Percentiles rank a stretch among this genome's conserved stretches.
These are phyloP conservation scores for Myxozyma neglecta DNA, from an alignment of 805 yeast species.

Conservation along the genomic window DNA sequence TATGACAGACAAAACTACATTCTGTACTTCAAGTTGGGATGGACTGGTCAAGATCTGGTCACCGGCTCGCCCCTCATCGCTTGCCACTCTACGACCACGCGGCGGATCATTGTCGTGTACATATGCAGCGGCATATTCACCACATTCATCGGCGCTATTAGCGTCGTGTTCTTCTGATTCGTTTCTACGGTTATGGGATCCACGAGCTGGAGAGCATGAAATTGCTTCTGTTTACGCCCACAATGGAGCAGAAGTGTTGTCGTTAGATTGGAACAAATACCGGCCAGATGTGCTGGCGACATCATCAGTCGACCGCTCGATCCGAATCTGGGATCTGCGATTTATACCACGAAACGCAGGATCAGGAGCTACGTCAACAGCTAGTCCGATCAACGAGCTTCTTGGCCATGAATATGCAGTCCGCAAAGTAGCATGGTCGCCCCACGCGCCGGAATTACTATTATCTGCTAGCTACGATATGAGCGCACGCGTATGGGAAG, in stretches of 20 bases:
- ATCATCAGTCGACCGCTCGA: constrained; percentile 86
- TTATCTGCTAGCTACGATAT: constrained; percentile 85
- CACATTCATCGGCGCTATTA: constrained; percentile 72
- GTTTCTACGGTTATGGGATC: constrained; percentile 77
- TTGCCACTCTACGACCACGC: constrained; percentile 51
- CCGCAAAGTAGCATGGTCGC: constrained; percentile 81
- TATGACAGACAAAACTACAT: constrained; percentile 61
- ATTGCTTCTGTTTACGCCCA: constrained; percentile 65
- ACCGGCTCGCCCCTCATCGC: constrained; percentile 58
- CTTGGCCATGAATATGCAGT: constrained; percentile 90
- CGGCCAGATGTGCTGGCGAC: constrained; percentile 76
- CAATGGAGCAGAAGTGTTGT: constrained; percentile 74
- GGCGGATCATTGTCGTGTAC: constrained; percentile 31
- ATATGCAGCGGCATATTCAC: constrained; percentile 42
- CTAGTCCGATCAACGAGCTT: constrained; percentile 69
- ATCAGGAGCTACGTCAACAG: constrained; percentile 37
- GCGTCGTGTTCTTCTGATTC: constrained; percentile 75
- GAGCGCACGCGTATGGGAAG: constrained; percentile 87
- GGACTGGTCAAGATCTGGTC: constrained; percentile 81
- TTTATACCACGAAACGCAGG: constrained; percentile 42
- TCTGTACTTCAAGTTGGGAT: constrained; percentile 89
- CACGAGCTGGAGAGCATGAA: constrained; percentile 63
- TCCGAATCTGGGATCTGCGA: constrained; percentile 86
- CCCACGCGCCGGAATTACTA: constrained; percentile 71
- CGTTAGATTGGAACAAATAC: constrained; percentile 90